Conservation (phyloP, 805 yeast species). For the Alloascoidea africana region DNA sequence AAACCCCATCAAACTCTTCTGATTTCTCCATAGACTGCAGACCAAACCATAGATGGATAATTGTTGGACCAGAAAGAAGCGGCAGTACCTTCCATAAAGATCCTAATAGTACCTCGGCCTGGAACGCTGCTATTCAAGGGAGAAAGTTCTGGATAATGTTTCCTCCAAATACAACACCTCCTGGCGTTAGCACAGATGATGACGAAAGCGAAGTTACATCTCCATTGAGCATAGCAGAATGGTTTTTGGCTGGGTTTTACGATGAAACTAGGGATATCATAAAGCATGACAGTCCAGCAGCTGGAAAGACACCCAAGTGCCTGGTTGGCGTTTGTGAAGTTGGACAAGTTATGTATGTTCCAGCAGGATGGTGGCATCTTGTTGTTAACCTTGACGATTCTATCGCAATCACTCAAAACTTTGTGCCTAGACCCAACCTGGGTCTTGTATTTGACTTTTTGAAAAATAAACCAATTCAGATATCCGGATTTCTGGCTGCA, state of each 20-base stretch:
- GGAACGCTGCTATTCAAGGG: slow-evolving; percentile 73
- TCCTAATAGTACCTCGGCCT: slow-evolving; percentile 81
- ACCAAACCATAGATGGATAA: slow-evolving; percentile 90
- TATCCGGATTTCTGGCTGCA: slow-evolving; percentile 48
- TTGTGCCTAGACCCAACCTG: slow-evolving; percentile 55
- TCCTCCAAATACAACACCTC: slow-evolving; percentile 64
- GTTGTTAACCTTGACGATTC: slow-evolving; percentile 75
- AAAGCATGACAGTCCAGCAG: slow-evolving; percentile 5
- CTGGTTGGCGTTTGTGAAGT: slow-evolving; percentile 61
- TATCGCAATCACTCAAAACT: slow-evolving; percentile 84
- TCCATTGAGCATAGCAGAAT: slow-evolving; percentile 87
- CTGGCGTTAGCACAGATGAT: slow-evolving; percentile 67
- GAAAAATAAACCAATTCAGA: slow-evolving; percentile 49
- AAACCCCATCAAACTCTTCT: slow-evolving; percentile 7
- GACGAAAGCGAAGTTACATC: slow-evolving; percentile 82
- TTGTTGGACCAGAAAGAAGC: slow-evolving; percentile 65
- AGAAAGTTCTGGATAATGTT: slow-evolving; percentile 79
- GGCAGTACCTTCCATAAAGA: slow-evolving; percentile 92
- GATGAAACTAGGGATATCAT: slow-evolving; percentile 36
- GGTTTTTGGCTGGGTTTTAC: slow-evolving; percentile 75
- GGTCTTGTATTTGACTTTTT: slow-evolving; percentile 53
- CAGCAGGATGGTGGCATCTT: slow-evolving; percentile 96
- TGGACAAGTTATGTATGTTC: slow-evolving; percentile 80
- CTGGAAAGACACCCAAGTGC: slow-evolving; percentile 34
- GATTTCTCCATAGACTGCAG: slow-evolving; percentile 28